Base-by-base conservation (phyloP, 805 yeast species). In the Ogataea pilisensis region DNA sequence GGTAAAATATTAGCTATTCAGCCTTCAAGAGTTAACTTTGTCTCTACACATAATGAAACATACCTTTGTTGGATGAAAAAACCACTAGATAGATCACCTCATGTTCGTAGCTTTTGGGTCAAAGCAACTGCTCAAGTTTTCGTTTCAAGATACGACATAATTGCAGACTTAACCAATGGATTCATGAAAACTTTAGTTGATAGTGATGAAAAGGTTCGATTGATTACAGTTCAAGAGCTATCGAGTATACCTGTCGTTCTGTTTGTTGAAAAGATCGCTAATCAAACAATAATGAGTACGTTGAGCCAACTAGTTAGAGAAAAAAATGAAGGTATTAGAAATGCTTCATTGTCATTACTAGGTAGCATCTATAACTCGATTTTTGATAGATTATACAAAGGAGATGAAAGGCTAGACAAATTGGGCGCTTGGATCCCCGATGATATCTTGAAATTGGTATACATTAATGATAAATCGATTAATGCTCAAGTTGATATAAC, bases 21-120 rank as follows among this genome's bases (percentile, higher is more conserved):
- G 8, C 67, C 74, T 0, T 70, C 81, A 1, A 69, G 72, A 19
- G 55, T 79, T 4, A 80, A 80, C 50, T 85, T 88, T 57, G 69
- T 73, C 11, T 60, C 72, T 1, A 66, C 70, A 0, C 86, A 82
- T 50, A 70, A 69, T 29, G 76, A 76, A 12, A 75, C 84, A 1
- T 88, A 82, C 76, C 57, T 64, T 13, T 73, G 70, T 22, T 89
- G 95, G 95, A 59, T 85, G 39, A 82, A 81, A 46, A 84, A 89
- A 49, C 74, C 83, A 5, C 67, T 82, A 9, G 97, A 89, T 57
- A 65, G 77, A 7, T 76, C 83, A 2, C 68, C 84, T 0, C 56
- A 55, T 2, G 90, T 88, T 2, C 68, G 96, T 39, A 60, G 71
- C 4, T 70, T 73, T 40, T 89, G 96, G 96, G 78, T 77, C 0